These are phyloP conservation scores for Yarrowia hollandica DNA, from an alignment of 805 yeast genomes.

Conservation along the genomic window DNA sequence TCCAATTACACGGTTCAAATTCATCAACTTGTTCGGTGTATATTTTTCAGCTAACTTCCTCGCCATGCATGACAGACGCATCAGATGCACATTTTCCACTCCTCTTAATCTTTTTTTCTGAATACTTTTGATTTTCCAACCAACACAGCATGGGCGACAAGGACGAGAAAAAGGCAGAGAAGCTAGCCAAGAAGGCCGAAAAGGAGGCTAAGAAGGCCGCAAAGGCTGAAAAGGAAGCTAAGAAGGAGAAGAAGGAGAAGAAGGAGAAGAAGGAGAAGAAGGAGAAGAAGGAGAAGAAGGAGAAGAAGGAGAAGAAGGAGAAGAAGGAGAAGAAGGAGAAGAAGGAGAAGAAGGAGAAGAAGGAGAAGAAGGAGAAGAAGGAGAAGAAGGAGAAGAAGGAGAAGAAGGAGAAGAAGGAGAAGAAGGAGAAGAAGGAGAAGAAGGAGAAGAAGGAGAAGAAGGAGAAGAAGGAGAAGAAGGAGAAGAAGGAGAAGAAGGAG, in stretches of 20 bases:
- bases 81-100: neutral
- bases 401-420: slow-evolving; percentile 29
- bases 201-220: neutral
- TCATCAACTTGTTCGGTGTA: too few species aligned
- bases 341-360: slow-evolving; percentile 1
- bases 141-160: slow-evolving; percentile 23
- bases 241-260: neutral
- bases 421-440: slow-evolving; percentile 28
- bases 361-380: slow-evolving; percentile 26
- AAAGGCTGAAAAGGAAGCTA: neutral
- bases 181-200: slow-evolving; percentile 7
- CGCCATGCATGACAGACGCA: neutral
- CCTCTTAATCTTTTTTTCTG: neutral
- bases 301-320: neutral
- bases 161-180: slow-evolving; percentile 27
- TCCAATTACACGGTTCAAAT: too few species aligned
- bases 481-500: neutral
- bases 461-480: slow-evolving; percentile 20
- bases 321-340: slow-evolving; percentile 12
- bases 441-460: slow-evolving; percentile 27
- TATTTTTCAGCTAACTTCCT: too few species aligned
- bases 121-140: neutral
- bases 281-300: slow-evolving; percentile 13
- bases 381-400: slow-evolving; percentile 29
- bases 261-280: neutral